Evolutionary conservation across 164 flowering plant species (phyloP).

Genomic region (Piper betle): DNA sequence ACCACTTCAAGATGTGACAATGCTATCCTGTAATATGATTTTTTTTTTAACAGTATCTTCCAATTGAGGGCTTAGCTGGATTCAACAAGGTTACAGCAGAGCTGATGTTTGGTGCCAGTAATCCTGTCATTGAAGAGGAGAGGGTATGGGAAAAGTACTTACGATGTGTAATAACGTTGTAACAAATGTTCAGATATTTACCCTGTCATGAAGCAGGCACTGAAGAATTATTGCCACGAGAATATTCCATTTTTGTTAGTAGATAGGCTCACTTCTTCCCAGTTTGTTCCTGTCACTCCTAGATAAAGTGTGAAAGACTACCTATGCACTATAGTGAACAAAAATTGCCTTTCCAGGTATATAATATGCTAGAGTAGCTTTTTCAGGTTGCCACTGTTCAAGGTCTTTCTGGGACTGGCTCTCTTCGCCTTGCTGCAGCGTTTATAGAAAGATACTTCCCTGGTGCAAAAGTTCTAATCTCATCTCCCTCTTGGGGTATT

Average conservation of each 20-base stretch:
- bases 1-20: not conserved
- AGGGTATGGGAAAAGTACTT: slow-evolving; percentile 34
- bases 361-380: not conserved
- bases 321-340: too few relatives aligned
- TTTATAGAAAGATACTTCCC: slow-evolving; percentile 87
- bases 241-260: too few relatives aligned
- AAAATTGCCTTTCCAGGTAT: too few relatives aligned
- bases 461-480: slow-evolving; percentile 78
- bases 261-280: too few relatives aligned
- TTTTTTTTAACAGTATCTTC: slow-evolving; percentile 64
- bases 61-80: slow-evolving; percentile 98
- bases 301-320: too few relatives aligned
- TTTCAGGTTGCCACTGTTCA: slow-evolving; percentile 90
- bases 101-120: slow-evolving; percentile 80
- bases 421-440: slow-evolving; percentile 94
- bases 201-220: too few relatives aligned
- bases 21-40: not conserved
- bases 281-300: too few relatives aligned
- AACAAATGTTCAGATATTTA: too few relatives aligned
- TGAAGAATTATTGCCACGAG: too few relatives aligned
- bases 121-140: slow-evolving; percentile 58
- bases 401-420: slow-evolving; percentile 98
- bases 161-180: too few relatives aligned
- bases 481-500: slow-evolving; percentile 98
- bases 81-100: slow-evolving; percentile 92